Base-by-base conservation (phyloP, 805 yeast species). In the Kuraishia piskuri region DNA sequence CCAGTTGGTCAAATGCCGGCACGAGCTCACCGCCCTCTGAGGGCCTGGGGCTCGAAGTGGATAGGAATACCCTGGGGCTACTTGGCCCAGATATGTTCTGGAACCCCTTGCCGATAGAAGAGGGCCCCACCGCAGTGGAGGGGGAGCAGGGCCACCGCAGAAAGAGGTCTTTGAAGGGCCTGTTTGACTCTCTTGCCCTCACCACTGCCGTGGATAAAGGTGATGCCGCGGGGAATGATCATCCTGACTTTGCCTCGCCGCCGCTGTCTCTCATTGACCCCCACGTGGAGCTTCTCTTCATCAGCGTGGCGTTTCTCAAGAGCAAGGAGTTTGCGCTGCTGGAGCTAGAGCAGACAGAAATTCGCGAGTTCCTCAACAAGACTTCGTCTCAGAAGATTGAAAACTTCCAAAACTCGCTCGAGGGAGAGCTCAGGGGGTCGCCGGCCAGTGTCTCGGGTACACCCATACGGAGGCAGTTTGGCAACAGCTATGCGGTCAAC, bases 321-420 rank as follows among this genome's bases (percentile, higher is more conserved):
- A 83, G 92, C 51, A 85, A 86, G 66, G 91, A 87, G 60, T 81
- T 82, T 59, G 82, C 86, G 45, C 74, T 91, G 53, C 76, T 88
- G 58, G 97, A 91, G 64, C 83, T 90, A 58, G 98, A 91, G 62
- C 96, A 89, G 64, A 83, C 88, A 57, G 98, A 91, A 68, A 88
- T 90, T 48, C 75, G 90, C 44, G 95, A 90, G 63, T 82, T 83
- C 58, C 74, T 91, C 56, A 80, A 81, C 56, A 78, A 84, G 44
- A 63, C 78, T 49, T 80, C 83, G 1, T 74, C 83, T 14, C 73
- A 73, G 55, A 68, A 73, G 17, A 68, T 71, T 65, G 65, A 63
- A 56, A 53, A 63, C 61, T 46, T 62, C 62, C 37, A 72, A 64
- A 50, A 59, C 67, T 12, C 61, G 55, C 53, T 61, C 63, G 67